Base-by-base conservation (phyloP, 495 filamentous ascomycete species). In the Pyronema omphalodes region DNA sequence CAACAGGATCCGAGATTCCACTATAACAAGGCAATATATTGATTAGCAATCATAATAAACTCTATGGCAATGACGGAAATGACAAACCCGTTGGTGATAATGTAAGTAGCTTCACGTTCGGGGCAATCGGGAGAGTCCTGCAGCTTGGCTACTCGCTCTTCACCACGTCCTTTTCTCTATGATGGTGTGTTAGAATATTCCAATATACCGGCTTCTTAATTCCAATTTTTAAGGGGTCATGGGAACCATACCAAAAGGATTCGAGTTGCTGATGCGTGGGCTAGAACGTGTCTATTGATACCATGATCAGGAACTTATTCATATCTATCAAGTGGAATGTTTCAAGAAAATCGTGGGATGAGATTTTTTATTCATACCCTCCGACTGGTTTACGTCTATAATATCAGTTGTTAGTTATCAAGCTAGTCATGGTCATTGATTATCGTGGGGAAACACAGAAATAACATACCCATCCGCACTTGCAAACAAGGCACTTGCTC, bases 81-180 rank as follows among this genome's bases (percentile, higher is more conserved):
- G 9, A 50, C 47, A 1, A 11, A 66, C 63, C 83, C 83, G 52
- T 75, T 82, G 39, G 80, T 85, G 58, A 88, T 88, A 55, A 88
- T 71, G 64, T 88, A 88, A 3, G 77, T 85, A 9, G 83, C 82
- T 66, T 88, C 83, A 15, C 75, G 72, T 64, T 88, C 83, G 35
- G 84, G 80, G 56, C 81, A 84, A 60, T 86, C 83, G 77, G 57
- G 15, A 1, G 81, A 85, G 64, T 88, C 83, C 58, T 83, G 77
- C 51, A 88, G 79, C 69, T 86, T 87, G 5, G 83, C 83, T 49
- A 87, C 83, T 18, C 83, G 75, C 64, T 88, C 83, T 51, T 87
- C 83, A 7, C 83, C 83, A 39, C 83, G 75, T 37, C 83, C 83
- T 62, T 88, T 88, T 7, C 83, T 73, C 62, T 54, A 18, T 18